Base-by-base conservation (phyloP, 192 early-diverging fungal genomes). In the Rhizoclosmatium sp. region DNA sequence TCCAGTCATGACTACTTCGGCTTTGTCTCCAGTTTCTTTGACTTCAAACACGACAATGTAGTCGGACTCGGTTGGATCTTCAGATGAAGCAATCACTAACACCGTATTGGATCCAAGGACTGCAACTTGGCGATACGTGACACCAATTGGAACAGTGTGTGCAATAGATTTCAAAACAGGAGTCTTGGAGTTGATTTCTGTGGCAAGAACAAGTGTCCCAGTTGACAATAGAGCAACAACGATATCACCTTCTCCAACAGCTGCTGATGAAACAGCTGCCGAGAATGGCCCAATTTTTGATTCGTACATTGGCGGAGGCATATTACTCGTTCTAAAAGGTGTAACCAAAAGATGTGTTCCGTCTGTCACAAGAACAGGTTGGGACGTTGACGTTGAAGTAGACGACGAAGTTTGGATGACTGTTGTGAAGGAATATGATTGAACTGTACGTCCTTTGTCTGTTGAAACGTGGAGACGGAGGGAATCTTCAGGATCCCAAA, bases 301-400 rank as follows among this genome's bases (percentile, higher is more conserved):
- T 64, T 85, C 81, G 62, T 82, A 85, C 97, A 98, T 98, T n/a
- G 98, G 98, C 45, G 98, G 98, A 47, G 98, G 98, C 40, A 98
- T 92, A 80, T 97, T 98, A 69, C 90, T 88, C 66, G 91, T 84
- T 68, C 85, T 81, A 79, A 97, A 95, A 3, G 95, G 94, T 3
- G 95, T 97, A 46, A 96, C 71, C 39, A 91, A 80, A 41, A 89
- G 56, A 44, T 75, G 47, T 16, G 78, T 71, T 46, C 95, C 95
- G 81, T 96, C 94, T 14, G 94, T 86, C 9, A 97, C 95, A 47
- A 91, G 91, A 0, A 95, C 92, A 47, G 91, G 84, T 3, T 84
- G 90, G 2, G 85, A 78, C 48, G 90, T 88, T 0, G 82, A 68
- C 3, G 75, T 47, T 21, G 82, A 74, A 0, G 82, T 74, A 2